Evolutionary conservation across 257 asterid species (phyloP).

Genomic region (Dorcoceras hygrometricum): DNA sequence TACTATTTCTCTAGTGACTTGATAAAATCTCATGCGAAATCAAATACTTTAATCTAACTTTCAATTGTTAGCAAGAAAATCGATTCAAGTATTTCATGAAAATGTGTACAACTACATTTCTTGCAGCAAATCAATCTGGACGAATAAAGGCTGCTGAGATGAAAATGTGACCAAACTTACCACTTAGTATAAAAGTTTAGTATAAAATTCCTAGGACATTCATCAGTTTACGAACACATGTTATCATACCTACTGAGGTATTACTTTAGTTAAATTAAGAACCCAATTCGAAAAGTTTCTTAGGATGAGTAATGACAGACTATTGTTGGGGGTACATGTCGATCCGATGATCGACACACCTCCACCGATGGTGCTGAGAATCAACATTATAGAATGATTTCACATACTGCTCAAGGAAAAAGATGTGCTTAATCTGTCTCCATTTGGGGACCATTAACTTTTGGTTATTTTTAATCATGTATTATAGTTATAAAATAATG

Average conservation of each 20-base stretch:
- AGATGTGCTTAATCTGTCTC: slow-evolving; percentile 15
- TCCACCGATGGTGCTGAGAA: slow-evolving; percentile 42
- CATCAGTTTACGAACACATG: not conserved
- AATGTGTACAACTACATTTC: no score
- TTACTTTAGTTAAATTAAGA: not conserved
- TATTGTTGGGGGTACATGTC: slow-evolving; percentile 69
- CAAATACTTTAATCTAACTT: no score
- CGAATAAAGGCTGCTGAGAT: slow-evolving; percentile 3
- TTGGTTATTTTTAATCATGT: slow-evolving; percentile 10
- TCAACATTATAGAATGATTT: slow-evolving; percentile 17
- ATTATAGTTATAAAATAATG: not conserved
- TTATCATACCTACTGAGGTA: not conserved
- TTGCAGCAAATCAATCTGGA: not conserved
- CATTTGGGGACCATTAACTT: slow-evolving; percentile 37
- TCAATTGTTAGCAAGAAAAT: not conserved
- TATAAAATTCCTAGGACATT: no score
- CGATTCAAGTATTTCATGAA: no score
- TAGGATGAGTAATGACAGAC: slow-evolving; percentile 40
- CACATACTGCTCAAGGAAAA: not conserved
- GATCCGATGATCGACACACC: slow-evolving; percentile 59
- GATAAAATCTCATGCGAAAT: no score
- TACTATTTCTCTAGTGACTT: not conserved
- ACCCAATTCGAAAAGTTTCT: slow-evolving; percentile 3
- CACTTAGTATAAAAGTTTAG: slow-evolving; percentile 8
- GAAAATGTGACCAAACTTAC: slow-evolving; percentile 13